Conservation (phyloP, 2,329 filamentous ascomycete genomes). For the Alternaria triticina region DNA sequence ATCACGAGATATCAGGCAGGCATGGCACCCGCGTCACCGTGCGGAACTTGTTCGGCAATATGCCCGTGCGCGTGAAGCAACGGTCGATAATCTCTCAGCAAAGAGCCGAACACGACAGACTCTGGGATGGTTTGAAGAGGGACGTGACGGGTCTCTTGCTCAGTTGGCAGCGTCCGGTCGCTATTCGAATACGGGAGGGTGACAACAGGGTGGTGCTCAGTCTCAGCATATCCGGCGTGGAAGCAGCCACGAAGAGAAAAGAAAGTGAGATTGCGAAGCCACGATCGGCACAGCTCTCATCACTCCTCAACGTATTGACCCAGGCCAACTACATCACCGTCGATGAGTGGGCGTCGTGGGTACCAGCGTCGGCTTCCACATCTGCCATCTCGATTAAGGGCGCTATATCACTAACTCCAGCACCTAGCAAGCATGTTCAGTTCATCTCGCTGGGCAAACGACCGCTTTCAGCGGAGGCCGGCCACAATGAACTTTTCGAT, state of each 20-base stretch:
- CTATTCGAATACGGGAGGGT: conserved; percentile 65
- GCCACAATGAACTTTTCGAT: conserved; percentile 73
- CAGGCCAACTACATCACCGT: conserved; percentile 70
- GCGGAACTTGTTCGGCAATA: conserved; percentile 83
- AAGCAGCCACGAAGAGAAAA: not conserved
- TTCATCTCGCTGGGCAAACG: conserved; percentile 81
- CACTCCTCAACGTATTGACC: conserved; percentile 57
- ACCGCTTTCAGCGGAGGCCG: conserved; percentile 64
- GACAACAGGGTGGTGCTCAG: conserved; percentile 48
- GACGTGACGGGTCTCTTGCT: conserved; percentile 71
- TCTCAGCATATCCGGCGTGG: conserved; percentile 25
- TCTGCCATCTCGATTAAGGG: conserved; percentile 69
- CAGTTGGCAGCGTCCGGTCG: conserved; percentile 66
- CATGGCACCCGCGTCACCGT: conserved; percentile 80
- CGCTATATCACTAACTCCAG: conserved; percentile 72
- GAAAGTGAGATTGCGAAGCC: not conserved
- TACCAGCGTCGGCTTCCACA: conserved; percentile 71
- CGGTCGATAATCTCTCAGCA: conserved; percentile 63
- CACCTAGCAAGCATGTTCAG: conserved; percentile 74
- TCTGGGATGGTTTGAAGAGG: conserved; percentile 70
- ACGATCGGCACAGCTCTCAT: conserved; percentile 27
- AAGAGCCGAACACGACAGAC: conserved; percentile 61
- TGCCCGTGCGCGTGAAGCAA: conserved; percentile 89
- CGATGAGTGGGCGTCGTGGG: conserved; percentile 66
- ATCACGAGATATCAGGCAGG: conserved; percentile 61